These are phyloP conservation scores for Ganoderma multipileum DNA, from an alignment of 1,284 basidiomycete genomes.

Conservation along the genomic window DNA sequence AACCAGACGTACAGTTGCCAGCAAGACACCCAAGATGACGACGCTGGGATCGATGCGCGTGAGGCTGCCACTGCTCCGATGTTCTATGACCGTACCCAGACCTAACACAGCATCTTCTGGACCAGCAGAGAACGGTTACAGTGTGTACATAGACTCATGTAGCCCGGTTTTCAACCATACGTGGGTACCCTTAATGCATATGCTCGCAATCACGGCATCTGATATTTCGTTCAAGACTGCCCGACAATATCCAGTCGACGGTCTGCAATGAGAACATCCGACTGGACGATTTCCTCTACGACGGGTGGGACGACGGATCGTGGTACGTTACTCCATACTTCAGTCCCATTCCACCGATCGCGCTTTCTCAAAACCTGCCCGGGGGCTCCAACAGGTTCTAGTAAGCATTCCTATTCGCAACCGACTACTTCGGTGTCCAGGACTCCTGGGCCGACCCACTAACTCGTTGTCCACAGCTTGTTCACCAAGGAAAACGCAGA, in stretches of 20 bases:
- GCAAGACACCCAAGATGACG: constrained; percentile 3
- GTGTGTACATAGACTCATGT: constrained; percentile 1
- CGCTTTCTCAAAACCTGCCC: background rate
- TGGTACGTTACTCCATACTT: constrained; percentile 20
- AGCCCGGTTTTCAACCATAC: constrained; percentile 14
- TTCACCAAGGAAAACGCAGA: constrained; percentile 22
- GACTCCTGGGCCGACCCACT: too few relatives aligned
- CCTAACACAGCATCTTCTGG: background rate
- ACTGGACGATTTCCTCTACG: constrained; percentile 29
- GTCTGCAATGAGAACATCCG: constrained; percentile 28
- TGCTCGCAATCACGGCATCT: too few relatives aligned
- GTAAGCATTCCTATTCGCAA: constrained; percentile 7
- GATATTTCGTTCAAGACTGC: constrained; percentile 8
- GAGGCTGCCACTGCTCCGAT: background rate
- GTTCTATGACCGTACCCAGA: background rate
- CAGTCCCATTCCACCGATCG: background rate
- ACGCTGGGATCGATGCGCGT: constrained; percentile 14
- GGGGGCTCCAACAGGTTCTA: constrained; percentile 24
- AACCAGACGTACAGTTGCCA: constrained; percentile 14
- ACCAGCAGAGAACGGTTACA: background rate
- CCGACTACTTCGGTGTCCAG: too few relatives aligned
- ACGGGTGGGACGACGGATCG: constrained; percentile 26
- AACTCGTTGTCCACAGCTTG: background rate
- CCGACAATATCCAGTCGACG: constrained; percentile 20
- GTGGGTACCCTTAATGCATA: background rate